These are phyloP conservation scores for Tripterygium wilfordii DNA, from an alignment of 177 flowering plant genomes.

Conservation along the genomic window DNA sequence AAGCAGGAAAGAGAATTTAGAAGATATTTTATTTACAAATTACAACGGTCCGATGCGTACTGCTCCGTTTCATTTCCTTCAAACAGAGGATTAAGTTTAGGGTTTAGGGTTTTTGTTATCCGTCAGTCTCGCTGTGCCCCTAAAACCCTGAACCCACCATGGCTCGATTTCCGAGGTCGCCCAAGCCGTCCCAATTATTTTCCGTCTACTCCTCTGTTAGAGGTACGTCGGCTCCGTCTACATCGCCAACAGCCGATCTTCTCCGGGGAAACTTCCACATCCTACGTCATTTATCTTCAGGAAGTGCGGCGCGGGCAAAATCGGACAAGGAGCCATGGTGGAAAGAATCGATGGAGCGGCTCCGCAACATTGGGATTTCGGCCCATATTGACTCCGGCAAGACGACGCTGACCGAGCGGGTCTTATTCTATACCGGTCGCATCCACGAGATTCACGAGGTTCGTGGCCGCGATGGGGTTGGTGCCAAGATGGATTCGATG, in stretches of 20 bases:
- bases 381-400: slow-evolving; percentile 98
- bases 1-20: no score
- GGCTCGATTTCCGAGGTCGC: slow-evolving; percentile 39
- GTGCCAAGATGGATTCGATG: slow-evolving; percentile 99
- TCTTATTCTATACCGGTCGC: slow-evolving; percentile 81
- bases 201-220: slow-evolving; percentile 31
- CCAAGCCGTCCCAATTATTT: slow-evolving; percentile 49
- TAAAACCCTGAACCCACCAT: slow-evolving; percentile 18
- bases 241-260: slow-evolving; percentile 31
- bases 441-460: slow-evolving; percentile 99
- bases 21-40: no score
- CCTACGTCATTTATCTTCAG: slow-evolving; percentile 64
- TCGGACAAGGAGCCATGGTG: slow-evolving; percentile 71
- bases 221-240: slow-evolving; percentile 10
- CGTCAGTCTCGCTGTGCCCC: not conserved
- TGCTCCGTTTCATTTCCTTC: no score
- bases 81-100: no score
- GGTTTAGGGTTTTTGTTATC: slow-evolving; percentile 20
- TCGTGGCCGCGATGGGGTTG: slow-evolving; percentile 91
- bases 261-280: slow-evolving; percentile 30
- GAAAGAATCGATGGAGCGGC: slow-evolving; percentile 76
- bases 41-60: no score
- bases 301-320: slow-evolving; percentile 55
- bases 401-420: slow-evolving; percentile 89
- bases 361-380: slow-evolving; percentile 92